Base-by-base conservation (phyloP, 23 red algal genomes). In the Cyanidioschyzon merolae region DNA sequence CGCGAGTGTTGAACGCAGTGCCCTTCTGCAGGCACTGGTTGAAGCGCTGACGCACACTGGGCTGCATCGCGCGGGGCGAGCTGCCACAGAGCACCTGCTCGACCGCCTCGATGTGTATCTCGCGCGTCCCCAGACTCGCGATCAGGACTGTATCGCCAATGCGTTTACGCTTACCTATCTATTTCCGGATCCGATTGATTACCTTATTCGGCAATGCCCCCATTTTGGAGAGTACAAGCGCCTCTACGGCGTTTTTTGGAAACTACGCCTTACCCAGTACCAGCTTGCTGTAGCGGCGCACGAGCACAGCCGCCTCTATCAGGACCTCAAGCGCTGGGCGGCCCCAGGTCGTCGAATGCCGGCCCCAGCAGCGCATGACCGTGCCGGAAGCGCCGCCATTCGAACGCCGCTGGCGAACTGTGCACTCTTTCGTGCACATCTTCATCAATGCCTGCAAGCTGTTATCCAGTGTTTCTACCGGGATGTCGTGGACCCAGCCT, bases 81-180 rank as follows among this genome's bases (percentile, higher is more conserved):
- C 63, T 71, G 7, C n/a, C 7, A 27, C 29, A 32, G n/a, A 71
- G 3, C 2, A 32, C n/a, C 2, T 32, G 63, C n/a, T 17, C 12
- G 63, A 71, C n/a, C 29, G 63, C 7, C 63, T 71, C n/a, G 63
- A 71, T 27, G 63, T 71, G 12, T 32, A 35, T 32, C 32, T 71
- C 12, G 21, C 30, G 29, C 12, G 21, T 54, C 45, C 63, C 7
- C n/a, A 71, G 16, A 12, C 63, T 25, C n/a, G n/a, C 63, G 32
- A 25, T 25, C 63, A 25, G n/a, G 63, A 71, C 63, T 35, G 63
- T 35, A 35, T 25, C 63, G 21, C n/a, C n/a, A 27, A 71, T 35
- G 63, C 63, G 29, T 71, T 71, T 27, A 35, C 29, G 63, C 63
- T 71, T 7, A 71, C 63, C 63, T 71, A 71, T 27, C 3, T 27